Base-by-base conservation (phyloP, 108 stramenopile genomes). In the Pseudonitzschia pungens region DNA sequence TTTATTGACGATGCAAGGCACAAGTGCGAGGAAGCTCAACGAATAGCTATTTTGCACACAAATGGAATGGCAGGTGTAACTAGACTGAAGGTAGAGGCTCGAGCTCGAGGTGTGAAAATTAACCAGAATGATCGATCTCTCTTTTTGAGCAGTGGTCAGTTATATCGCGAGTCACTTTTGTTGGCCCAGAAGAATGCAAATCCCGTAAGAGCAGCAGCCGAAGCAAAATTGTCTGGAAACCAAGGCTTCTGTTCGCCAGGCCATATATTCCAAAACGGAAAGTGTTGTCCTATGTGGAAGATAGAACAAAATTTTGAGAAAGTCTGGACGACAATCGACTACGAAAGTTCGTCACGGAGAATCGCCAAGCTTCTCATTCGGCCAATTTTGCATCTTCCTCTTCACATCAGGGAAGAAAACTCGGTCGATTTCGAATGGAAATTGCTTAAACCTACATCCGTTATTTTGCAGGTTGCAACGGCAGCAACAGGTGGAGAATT, bases 21-120 rank as follows among this genome's bases (percentile, higher is more conserved):
- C 54, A 82, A 85, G 58, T 84, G 83, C 32, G 87, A 86, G 60
- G 91, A 92, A 65, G 69, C 88, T 2, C 88, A 85, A 62, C 81
- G 90, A 22, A 32, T 91, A 57, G 68, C 66, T 16, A 71, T 81
- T 3, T 32, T 91, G 69, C 83, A 91, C 53, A 80, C 82, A 41
- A 91, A 88, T 68, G 87, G 79, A 24, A 75, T 91, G 74, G 90
- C 87, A 4, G 75, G 70, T 27, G 53, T 91, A 15, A 56, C 82
- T 29, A 80, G 71, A 32, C 81, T 90, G 0, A 86, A 88, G 60
- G 72, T 77, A n/a, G 84, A 85, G 52, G 74, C 79, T 36, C 79
- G 63, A 44, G 29, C 26, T 22, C 42, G 70, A 5, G 65, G 32
- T 21, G 51, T 69, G n/a, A 22, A 52, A 51, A 24, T 80, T 10